A percentile compares a stretch with the other conserved stretches of the same genome.
These are phyloP conservation scores for Omphalotus guepiniiformis DNA, from an alignment of 768 basidiomycete species.

Conservation along the genomic window DNA sequence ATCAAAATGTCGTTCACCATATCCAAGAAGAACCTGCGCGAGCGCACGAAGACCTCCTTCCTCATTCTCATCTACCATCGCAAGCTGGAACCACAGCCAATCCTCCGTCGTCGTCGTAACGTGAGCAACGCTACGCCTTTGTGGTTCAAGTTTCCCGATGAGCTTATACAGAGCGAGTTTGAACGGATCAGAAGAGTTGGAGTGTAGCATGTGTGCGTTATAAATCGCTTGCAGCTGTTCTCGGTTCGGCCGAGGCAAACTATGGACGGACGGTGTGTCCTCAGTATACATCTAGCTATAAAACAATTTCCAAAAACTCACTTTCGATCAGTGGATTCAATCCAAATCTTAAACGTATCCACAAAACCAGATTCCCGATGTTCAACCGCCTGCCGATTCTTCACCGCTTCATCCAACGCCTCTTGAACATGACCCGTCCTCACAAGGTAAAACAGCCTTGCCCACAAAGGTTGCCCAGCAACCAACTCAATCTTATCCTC, in stretches of 20 bases:
- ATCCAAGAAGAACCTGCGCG: conserved; percentile 70
- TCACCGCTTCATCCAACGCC: conserved; percentile 70
- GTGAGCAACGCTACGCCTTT: conserved; percentile 69
- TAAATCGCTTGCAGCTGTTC: conserved; percentile 80
- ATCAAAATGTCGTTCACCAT: conserved; percentile 82
- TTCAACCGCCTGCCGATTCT: conserved; percentile 66
- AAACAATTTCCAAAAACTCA: conserved; percentile 26
- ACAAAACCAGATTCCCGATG: conserved; percentile 82
- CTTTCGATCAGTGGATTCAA: conserved; percentile 77
- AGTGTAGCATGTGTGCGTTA: conserved; percentile 87
- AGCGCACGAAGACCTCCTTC: conserved; percentile 70
- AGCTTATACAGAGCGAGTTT: conserved; percentile 95
- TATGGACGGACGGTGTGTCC: conserved; percentile 23
- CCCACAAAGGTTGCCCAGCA: conserved; percentile 88
- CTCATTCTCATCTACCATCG: conserved; percentile 85
- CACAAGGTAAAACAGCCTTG: conserved; percentile 88
- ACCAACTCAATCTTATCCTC: conserved; percentile 85
- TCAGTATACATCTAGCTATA: conserved; percentile 2
- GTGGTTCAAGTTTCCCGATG: conserved; percentile 87
- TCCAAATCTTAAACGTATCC: conserved; percentile 77
- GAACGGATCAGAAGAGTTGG: conserved; percentile 87
- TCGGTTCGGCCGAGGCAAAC: conserved; percentile 66
- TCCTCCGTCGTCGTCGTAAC: conserved; percentile 94
- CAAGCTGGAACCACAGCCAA: conserved; percentile 97
- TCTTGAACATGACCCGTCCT: conserved; percentile 81